Base-by-base conservation (phyloP, 2,329 filamentous ascomycete species). In the Gremmenia infestans region DNA sequence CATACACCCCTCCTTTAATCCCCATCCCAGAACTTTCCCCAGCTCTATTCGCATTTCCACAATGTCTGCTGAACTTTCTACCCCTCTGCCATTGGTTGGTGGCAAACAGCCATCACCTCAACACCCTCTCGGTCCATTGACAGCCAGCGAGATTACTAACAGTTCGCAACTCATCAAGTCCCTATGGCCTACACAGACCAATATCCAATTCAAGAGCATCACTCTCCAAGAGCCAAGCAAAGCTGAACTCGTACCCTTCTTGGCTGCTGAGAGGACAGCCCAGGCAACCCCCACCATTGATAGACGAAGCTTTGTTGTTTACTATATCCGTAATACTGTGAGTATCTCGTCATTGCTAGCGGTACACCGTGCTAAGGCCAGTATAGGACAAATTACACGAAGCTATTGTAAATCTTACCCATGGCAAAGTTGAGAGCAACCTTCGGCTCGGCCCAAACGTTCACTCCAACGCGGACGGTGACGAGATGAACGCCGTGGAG, bases 71-170 rank as follows among this genome's bases (percentile, higher is more conserved):
- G 64, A 66, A 48, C 62, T 66, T 28, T 48, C 60, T 19, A 45
- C 49, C n/a, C 62, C 64, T n/a, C 55, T 66, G 28, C 63, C 64
- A 14, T 42, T 63, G 12, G 55, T 63, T 43, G 66, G 63, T 36
- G 63, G 51, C 45, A 67, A 65, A 49, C 63, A 60, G 42, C 22
- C 48, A 28, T 28, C 55, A 11, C 52, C 53, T 40, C 60, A 70
- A 40, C 83, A 87, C 62, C 83, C 84, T 11, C 75, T 87, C 52
- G 80, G 81, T 5, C 83, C 83, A 36, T 72, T 87, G 43, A 79
- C 75, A 28, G 75, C 74, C n/a, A 65, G 71, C 22, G 84, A 87
- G 68, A 85, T 87, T 59, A 72, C 72, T 14, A 71, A 75, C 46
- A 76, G 77, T 28, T 73, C 78, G 6, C 63, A 69, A 1, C 70